Evolutionary conservation across 495 filamentous ascomycete genomes (phyloP).

Genomic region (Daldinia loculata): DNA sequence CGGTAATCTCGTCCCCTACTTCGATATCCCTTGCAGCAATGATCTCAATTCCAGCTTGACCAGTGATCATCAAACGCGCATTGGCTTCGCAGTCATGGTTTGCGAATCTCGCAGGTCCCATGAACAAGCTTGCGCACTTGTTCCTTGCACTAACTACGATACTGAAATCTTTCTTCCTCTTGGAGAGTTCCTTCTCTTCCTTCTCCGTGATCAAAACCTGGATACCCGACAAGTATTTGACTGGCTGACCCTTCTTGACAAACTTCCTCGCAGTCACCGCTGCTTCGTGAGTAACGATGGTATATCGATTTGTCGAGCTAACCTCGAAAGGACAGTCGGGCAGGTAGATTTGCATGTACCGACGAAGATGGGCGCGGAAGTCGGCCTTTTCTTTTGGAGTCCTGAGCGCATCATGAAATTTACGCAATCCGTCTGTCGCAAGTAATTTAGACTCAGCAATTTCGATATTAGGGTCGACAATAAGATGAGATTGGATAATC

Average conservation of each 20-base stretch:
- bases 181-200: constrained; percentile 82
- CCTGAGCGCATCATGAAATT: constrained; percentile 69
- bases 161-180: constrained; percentile 89
- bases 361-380: constrained; percentile 84
- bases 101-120: constrained; percentile 93
- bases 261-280: constrained; percentile 81
- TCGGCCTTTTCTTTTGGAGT: constrained; percentile 85
- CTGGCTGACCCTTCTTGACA: constrained; percentile 80
- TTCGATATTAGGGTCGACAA: constrained; percentile 74
- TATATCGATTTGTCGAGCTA: constrained; percentile 92
- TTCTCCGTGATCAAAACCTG: constrained; percentile 88
- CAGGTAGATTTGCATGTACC: constrained; percentile 91
- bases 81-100: constrained; percentile 98
- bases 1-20: constrained; percentile 92
- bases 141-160: constrained; percentile 93
- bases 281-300: constrained; percentile 87
- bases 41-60: constrained; percentile 87
- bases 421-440: constrained; percentile 74
- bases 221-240: constrained; percentile 90
- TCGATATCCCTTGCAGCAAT: constrained; percentile 81
- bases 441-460: constrained; percentile 77
- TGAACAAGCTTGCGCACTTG: constrained; percentile 85
- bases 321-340: constrained; percentile 95
- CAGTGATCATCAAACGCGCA: constrained; percentile 80
- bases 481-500: constrained; percentile 78